Conservation (phyloP, 2,329 filamentous ascomycete genomes). For the Colletotrichum sp. region DNA sequence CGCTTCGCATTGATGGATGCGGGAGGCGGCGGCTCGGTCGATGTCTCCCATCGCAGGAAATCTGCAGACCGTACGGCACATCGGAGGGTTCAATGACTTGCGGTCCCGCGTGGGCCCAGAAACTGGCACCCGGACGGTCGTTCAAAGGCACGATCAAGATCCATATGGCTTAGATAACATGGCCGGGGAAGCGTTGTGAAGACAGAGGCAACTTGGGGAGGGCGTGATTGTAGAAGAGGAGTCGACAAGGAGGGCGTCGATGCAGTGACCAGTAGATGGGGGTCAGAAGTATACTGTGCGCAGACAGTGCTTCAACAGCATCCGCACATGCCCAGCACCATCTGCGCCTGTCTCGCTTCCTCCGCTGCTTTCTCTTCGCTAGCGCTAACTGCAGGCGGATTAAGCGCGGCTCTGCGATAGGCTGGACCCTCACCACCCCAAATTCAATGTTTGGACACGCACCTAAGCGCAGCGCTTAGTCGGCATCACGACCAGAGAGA, state of each 20-base stretch:
- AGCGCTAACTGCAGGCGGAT: neutral
- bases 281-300: neutral
- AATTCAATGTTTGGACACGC: neutral
- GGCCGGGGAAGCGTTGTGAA: neutral
- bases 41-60: neutral
- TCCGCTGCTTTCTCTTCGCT: neutral
- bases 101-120: neutral
- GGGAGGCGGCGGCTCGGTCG: neutral
- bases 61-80: neutral
- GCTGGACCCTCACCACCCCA: neutral
- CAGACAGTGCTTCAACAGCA: fast-evolving
- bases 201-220: neutral
- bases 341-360: conserved; percentile 13
- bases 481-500: conserved; percentile 4
- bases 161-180: neutral
- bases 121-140: neutral
- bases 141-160: neutral
- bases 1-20: neutral
- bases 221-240: conserved; percentile 2
- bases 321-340: neutral
- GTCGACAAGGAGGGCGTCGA: neutral
- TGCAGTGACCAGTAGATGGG: neutral
- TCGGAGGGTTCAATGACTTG: neutral
- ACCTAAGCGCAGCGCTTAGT: conserved; percentile 22
- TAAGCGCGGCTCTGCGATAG: conserved; percentile 20